Conservation (phyloP, 2,329 filamentous ascomycete genomes). For the Colletotrichum caudatum region DNA sequence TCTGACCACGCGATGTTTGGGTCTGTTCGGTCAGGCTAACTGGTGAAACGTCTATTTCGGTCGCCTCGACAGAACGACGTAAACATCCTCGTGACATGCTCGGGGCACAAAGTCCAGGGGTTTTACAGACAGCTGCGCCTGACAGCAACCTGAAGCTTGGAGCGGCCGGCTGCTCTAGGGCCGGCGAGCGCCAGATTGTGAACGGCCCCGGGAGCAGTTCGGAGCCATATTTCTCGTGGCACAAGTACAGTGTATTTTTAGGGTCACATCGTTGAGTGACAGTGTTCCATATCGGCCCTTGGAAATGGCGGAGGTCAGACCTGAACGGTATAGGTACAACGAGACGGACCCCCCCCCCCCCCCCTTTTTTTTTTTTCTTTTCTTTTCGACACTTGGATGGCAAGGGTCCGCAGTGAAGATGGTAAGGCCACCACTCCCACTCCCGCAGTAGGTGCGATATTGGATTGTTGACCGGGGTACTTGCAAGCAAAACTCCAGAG, state of each 20-base stretch:
- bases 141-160: conserved; percentile 37
- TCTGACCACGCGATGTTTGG: conserved; percentile 33
- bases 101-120: conserved; percentile 9
- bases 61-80: conserved; percentile 1
- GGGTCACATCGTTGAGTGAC: conserved; percentile 30
- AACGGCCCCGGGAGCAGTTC: conserved; percentile 31
- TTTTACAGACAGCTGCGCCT: conserved; percentile 3
- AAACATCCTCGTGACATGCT: not conserved
- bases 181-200: conserved; percentile 8
- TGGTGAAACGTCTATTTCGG: conserved; percentile 32
- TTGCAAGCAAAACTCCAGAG: not conserved
- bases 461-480: not conserved
- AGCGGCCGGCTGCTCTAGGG: conserved; percentile 19
- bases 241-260: conserved; percentile 36
- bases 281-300: conserved; percentile 7
- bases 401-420: conserved; percentile 5
- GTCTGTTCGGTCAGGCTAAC: conserved; percentile 27
- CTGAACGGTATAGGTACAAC: conserved; percentile 33
- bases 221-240: conserved; percentile 22
- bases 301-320: conserved; percentile 14
- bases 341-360: conserved; percentile 21
- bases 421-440: not conserved
- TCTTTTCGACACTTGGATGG: conserved; percentile 25
- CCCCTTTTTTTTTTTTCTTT: too few species aligned
- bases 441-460: too few species aligned